A percentile compares a stretch with the other conserved stretches of the same genome.
phyloP scores from a whole-genome alignment of 2,329 filamentous ascomycete species.

The Orbilia brochopaga region DNA sequence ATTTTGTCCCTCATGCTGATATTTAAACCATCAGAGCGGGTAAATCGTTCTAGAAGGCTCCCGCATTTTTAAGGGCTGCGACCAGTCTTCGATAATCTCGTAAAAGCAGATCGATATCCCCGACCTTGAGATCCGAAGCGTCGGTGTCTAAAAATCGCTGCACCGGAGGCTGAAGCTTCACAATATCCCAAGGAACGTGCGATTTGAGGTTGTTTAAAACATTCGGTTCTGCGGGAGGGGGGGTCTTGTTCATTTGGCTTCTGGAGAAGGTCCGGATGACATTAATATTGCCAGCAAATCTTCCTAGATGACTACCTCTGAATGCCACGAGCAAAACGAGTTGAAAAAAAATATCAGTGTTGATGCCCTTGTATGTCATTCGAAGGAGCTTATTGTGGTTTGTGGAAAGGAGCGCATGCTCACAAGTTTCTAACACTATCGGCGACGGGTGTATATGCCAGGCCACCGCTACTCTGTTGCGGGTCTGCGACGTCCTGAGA shows the following conservation, averaged over 20 bases:
- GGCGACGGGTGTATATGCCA: conserved; percentile 27
- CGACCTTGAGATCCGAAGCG: conserved; percentile 19
- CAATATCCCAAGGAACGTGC: background rate
- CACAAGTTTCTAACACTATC: conserved; percentile 49
- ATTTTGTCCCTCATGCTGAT: background rate
- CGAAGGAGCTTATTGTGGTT: too few relatives aligned
- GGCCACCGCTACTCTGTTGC: background rate
- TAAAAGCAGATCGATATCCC: conserved; percentile 35
- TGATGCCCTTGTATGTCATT: too few relatives aligned
- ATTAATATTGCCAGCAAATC: conserved; percentile 49
- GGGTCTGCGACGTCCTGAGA: background rate
- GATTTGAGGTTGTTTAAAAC: background rate
- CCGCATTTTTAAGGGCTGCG: conserved; percentile 21
- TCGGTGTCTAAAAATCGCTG: conserved; percentile 24
- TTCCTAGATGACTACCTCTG: conserved; percentile 36
- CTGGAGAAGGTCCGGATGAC: conserved; percentile 46
- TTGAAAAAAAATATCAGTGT: too few relatives aligned
- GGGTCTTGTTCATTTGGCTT: conserved; percentile 25
- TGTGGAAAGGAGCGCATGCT: background rate
- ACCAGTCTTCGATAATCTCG: conserved; percentile 39
- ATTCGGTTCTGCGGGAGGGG: conserved; percentile 7
- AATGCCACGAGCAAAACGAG: background rate
- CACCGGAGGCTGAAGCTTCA: conserved; percentile 27
- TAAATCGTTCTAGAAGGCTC: conserved; percentile 8
- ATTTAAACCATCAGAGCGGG: background rate